Base-by-base conservation (phyloP, 805 yeast genomes). In the Tetrapisispora namnaoensis region DNA sequence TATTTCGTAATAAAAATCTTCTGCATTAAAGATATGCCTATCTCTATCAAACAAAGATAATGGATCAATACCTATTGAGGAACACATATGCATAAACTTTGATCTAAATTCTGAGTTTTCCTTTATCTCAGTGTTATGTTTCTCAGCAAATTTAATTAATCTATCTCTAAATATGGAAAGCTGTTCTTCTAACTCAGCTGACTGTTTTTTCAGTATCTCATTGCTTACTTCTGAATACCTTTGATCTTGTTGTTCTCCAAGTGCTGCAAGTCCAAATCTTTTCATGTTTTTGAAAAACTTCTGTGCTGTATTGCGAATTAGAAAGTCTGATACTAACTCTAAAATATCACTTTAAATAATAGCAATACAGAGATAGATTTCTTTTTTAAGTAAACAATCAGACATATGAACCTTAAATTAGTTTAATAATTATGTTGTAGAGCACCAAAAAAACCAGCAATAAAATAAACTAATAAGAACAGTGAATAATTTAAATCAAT, bases 41-140 rank as follows among this genome's bases (percentile, higher is more conserved):
- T 66, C 62, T 36, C 62, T 62, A 40, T 65, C 63, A 49, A 66
- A 67, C n/a, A 69, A 49, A 50, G 63, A 47, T 27, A 90, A 63
- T 0, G 96, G 93, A 62, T 90, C 96, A 18, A 89, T 82, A 1
- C 96, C 96, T 28, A 89, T 81, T 55, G 82, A 77, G 4, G 76
- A 70, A 58, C 96, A 88, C 70, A 90, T 81, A 50, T 77, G 75
- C 36, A 86, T 79, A 63, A 89, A 87, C 60, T 86, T 82, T 28
- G 75, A 69, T 30, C 95, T 70, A 57, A 88, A 77, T 49, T 78
- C 78, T 0, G 82, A 73, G 60, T 86, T 82, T 43, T 71, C 72
- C 46, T 76, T 68, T 41, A 90, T 80, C 54, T 84, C 88, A 8
- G 73, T 72, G 11, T 82, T 80, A 61, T 89, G 88, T 21, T 81